Base-by-base conservation (phyloP, 306 rosid species). In the Astragalus glycyphyllos region DNA sequence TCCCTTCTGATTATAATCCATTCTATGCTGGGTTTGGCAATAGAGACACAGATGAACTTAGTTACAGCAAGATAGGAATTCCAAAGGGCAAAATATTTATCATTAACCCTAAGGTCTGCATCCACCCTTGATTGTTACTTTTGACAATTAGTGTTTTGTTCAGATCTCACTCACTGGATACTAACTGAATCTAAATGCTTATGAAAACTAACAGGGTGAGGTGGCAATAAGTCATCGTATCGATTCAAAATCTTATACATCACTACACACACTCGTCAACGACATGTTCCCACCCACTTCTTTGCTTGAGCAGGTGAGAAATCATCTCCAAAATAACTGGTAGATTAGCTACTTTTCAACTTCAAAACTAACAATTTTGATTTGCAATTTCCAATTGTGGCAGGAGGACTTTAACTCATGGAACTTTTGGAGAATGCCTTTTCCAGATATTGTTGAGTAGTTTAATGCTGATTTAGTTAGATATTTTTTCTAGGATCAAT, bases 221-320 rank as follows among this genome's bases (percentile, higher is more conserved):
- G 99, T 94, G 5, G 99, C 99, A 48, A 89, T 74, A 46, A 91
- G 97, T 79, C 96, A 95, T 61, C 89, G 92, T 0, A 76, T 78
- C 4, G 92, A 82, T 46, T 86, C 86, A 14, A 94, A 87, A 79
- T 89, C 99, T 0, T 94, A 94, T 82, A 94, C 97, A 11, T 91
- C 97, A 23, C 67, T 94, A 50, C 99, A 94, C 76, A 94, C 97
- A 16, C 96, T 94, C 5, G 99, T 94, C 65, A 85, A 94, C 6
- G 99, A 94, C 81, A 94, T 94, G 99, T 94, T 94, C 58, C 99
- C 99, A 34, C 96, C 97, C 6, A 91, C 99, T 55, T 89, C 91
- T 73, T 68, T 77, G 82, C 81, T 89, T 11, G 99, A 94, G 85
- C 92, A 91, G 96, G 97, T 91, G 70, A 78, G 72, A 13, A 58